phyloP scores from a whole-genome alignment of 1,284 basidiomycete species.

The Rhodotorula sp. region DNA sequence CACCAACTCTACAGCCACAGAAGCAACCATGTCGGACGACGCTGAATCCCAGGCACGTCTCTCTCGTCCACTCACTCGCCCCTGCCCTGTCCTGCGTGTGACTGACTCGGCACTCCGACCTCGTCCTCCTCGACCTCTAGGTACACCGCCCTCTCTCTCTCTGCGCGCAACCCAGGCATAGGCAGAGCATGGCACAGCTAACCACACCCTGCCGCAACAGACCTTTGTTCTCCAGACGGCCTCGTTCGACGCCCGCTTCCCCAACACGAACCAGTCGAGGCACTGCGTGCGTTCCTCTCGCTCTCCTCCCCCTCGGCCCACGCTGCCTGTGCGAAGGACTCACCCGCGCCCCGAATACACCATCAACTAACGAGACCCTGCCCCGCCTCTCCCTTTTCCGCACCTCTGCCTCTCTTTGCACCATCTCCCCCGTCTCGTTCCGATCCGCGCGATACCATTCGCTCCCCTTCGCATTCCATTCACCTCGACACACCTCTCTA shows the following conservation, averaged over 20 bases:
- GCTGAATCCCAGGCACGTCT: conserved; percentile 7
- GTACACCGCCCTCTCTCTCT: too few species aligned
- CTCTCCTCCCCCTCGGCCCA: not conserved
- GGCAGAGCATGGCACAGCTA: too few species aligned
- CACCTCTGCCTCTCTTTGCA: not conserved
- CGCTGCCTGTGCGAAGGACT: not conserved
- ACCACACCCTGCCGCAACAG: conserved; percentile 4
- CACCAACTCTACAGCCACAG: too few species aligned
- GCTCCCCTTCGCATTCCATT: too few species aligned
- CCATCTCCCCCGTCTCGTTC: not conserved
- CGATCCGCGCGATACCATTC: not conserved
- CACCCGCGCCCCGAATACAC: not conserved
- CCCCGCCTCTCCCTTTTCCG: not conserved
- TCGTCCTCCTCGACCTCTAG: too few species aligned
- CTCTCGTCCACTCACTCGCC: too few species aligned
- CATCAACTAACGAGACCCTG: not conserved
- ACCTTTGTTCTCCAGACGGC: conserved; percentile 76
- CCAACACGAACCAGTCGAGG: conserved; percentile 90
- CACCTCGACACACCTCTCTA: not conserved
- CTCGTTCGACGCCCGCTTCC: conserved; percentile 69
- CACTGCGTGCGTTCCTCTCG: conserved; percentile 67
- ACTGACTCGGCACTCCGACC: too few species aligned
- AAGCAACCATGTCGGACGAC: conserved; percentile 1
- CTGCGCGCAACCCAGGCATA: too few species aligned
- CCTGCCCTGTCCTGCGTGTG: too few species aligned